Evolutionary conservation across 2,329 filamentous ascomycete genomes (phyloP), one percentile per base, ranked within the genome.

Genomic region (Neofusicoccum parvum): DNA sequence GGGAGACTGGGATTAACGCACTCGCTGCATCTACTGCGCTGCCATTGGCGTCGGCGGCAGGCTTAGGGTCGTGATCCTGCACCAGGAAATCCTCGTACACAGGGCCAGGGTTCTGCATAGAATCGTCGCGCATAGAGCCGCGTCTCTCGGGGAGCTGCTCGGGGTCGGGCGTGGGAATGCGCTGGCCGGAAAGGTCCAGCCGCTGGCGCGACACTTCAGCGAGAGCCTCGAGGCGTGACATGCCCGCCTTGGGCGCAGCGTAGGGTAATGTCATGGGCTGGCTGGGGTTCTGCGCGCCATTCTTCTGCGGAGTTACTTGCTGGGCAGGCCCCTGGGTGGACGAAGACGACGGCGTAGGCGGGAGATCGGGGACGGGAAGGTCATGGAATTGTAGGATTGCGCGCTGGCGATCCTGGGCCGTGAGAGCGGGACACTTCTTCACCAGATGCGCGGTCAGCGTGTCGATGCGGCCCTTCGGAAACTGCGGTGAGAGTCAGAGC

Each of bases 381-480:
- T 91, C 90, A 73, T 92, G 88, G 17, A 93, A 84, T 69, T 91
- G 87, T 66, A 92, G 82, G 69, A 90, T 85, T 65, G 91, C 91
- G 72, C 90, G 88, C 80, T 92, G 88, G 63, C 91, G 88, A 74
- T 95, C 92, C 66, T 86, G 84, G 68, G 90, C 83, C 68, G 88
- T 87, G 62, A 96, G 89, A 63, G 90, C 90, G 46, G 91, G 91
- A 75, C 94, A 97, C 82, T 91, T 92, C 77, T 94, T 95, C 62
- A 92, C 89, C 65, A 97, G 85, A 74, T 97, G 94, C 68, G 85
- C 89, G 49, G 88, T 90, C 67, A 97, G 80, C 72, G 88, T 92
- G 74, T 97, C 94, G 73, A 92, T 90, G 68, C 94, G 88, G 67
- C 94, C 94, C 76, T 96, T 96, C 68, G 92, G 91, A 69, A 97